Conservation (phyloP, 192 early-diverging fungal species). For the Mortierella hygrophila region DNA sequence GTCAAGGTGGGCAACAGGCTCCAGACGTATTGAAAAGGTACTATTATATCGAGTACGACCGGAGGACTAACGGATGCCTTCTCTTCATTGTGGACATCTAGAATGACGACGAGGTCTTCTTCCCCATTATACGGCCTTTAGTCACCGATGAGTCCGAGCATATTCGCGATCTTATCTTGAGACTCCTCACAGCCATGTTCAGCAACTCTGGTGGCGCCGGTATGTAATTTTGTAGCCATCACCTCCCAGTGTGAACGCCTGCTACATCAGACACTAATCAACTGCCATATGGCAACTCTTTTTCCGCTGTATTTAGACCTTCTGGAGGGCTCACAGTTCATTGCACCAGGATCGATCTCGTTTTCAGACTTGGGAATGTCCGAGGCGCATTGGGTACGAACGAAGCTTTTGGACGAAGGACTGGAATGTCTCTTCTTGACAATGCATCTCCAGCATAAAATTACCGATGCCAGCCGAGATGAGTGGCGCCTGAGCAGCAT, state of each 20-base stretch:
- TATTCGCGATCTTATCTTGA: constrained; percentile 26
- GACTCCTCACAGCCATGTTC: constrained; percentile 27
- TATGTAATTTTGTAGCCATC: neutral
- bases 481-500: constrained; percentile 26
- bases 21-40: neutral
- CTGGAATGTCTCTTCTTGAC: constrained; percentile 23
- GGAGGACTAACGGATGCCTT: neutral
- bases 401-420: constrained; percentile 23
- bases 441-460: constrained; percentile 26
- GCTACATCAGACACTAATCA: neutral
- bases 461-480: constrained; percentile 17
- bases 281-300: neutral
- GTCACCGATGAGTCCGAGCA: constrained; percentile 38
- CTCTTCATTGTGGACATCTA: neutral
- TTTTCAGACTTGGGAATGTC: constrained; percentile 27
- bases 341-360: constrained; percentile 42
- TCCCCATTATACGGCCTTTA: constrained; percentile 20
- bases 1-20: constrained; percentile 20
- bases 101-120: constrained; percentile 24
- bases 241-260: neutral
- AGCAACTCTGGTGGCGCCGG: constrained; percentile 39
- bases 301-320: constrained; percentile 23
- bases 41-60: neutral
- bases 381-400: constrained; percentile 31
- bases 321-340: constrained; percentile 25